A percentile compares a stretch with the other conserved stretches of the same genome.
Evolutionary conservation across 2,329 filamentous ascomycete species (phyloP).

Genomic region (Lasiodiplodia gonubiensis): DNA sequence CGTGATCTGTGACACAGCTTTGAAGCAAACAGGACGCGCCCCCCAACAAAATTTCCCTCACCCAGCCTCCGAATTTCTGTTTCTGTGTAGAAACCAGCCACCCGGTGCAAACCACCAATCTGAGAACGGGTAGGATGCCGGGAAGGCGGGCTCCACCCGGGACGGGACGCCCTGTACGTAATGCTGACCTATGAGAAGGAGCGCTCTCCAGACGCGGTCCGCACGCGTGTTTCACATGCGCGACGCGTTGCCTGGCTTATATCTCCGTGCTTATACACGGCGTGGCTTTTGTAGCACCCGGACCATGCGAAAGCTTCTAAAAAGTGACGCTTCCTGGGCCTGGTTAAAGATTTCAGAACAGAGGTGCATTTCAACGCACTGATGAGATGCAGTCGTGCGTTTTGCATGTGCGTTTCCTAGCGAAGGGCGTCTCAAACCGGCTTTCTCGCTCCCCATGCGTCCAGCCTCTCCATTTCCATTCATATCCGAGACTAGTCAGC

Average conservation of each 20-base stretch:
- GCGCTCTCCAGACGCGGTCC: background rate
- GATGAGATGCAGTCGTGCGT: background rate
- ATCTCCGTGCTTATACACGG: background rate
- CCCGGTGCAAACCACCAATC: background rate
- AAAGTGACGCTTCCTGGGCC: background rate
- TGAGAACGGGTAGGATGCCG: background rate
- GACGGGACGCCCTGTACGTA: constrained; percentile 3
- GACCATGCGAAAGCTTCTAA: background rate
- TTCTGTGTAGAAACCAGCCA: constrained; percentile 6
- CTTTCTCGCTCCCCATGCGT: too few species aligned
- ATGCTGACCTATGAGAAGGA: background rate
- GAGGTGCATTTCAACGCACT: background rate
- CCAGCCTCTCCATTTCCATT: background rate
- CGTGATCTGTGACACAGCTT: constrained; percentile 14
- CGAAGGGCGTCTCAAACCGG: too few species aligned
- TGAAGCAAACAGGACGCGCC: constrained; percentile 17
- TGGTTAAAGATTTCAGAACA: background rate
- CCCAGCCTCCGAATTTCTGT: constrained; percentile 13
- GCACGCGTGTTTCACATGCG: background rate
- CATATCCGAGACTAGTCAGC: background rate
- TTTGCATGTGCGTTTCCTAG: too few species aligned
- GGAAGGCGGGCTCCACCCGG: background rate
- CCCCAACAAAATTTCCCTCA: constrained; percentile 15
- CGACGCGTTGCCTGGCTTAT: background rate
- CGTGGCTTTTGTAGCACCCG: background rate